phyloP scores from a whole-genome alignment of 2,329 filamentous ascomycete genomes.

The Botrytis squamosa region DNA sequence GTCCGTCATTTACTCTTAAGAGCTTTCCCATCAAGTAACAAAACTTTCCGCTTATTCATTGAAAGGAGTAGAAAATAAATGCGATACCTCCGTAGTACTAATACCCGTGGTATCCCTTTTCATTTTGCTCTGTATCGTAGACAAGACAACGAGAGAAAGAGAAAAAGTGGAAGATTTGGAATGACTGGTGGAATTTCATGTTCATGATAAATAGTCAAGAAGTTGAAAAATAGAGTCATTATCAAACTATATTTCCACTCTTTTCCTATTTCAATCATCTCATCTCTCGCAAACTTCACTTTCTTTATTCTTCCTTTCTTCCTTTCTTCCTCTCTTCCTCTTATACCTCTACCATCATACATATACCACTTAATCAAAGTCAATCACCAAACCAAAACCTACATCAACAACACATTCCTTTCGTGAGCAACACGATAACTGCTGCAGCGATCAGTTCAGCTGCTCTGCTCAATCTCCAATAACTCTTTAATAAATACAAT shows the following conservation, averaged over 20 bases:
- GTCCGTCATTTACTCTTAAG: background rate
- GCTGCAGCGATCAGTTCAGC: slow-evolving; percentile 28
- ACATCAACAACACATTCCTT: slow-evolving; percentile 31
- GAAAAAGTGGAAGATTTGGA: background rate
- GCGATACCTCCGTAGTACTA: background rate
- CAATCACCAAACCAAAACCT: slow-evolving; percentile 17
- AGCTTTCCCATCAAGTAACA: slow-evolving; percentile 18
- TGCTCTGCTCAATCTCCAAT: slow-evolving; percentile 2
- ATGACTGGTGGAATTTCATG: background rate
- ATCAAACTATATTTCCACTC: background rate
- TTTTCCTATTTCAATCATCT: background rate
- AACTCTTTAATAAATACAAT: background rate
- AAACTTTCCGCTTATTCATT: slow-evolving; percentile 1
- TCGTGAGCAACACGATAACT: slow-evolving; percentile 40
- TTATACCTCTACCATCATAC: slow-evolving; percentile 9
- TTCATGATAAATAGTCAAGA: background rate
- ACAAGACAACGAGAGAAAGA: background rate
- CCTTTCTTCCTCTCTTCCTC: background rate
- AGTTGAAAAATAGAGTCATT: background rate
- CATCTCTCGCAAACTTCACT: background rate
- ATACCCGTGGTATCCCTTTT: slow-evolving; percentile 10
- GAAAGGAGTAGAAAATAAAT: background rate
- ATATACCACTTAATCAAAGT: background rate
- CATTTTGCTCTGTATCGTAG: background rate
- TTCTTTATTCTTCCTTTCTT: slow-evolving; percentile 9